Base-by-base conservation (phyloP, 208 protist species). In the Trypanosomatidae sp. region DNA sequence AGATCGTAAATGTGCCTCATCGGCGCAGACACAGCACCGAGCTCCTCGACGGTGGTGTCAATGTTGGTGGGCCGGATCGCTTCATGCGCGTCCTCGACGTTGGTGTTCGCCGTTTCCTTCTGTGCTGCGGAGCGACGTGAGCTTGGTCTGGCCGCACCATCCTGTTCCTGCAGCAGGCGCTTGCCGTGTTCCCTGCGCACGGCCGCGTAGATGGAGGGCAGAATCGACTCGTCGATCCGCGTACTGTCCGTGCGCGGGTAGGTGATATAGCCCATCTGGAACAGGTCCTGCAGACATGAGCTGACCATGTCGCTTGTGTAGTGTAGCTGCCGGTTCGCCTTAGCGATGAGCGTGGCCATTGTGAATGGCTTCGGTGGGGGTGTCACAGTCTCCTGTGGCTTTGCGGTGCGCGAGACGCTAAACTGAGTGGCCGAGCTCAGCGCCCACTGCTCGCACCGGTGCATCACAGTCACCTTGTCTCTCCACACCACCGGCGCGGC, bases 121-220 rank as follows among this genome's bases (percentile, higher is more conserved):
- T 66, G 50, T 9, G 46, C 55, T 15, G n/a, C 43, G 13, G 56
- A 74, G 69, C 85, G 98, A 92, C 74, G 41, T 47, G 52, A 33
- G 9, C 58, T 6, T 53, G 41, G 28, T 39, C 44, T 59, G 50
- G 62, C 17, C 36, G 66, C 60, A 47, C 69, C 76, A 93, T 95
- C 65, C 98, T 94, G 81, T 97, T 96, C 85, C 79, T 92, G 65
- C 91, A 99, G 74, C 19, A 81, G 28, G 75, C 96, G 97, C 74
- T 98, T 98, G 76, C 99, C 99, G 83, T 95, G 97, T 62, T 98
- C 96, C 79, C 98, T 99, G 77, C 99, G 98, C 62, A 99, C 98
- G 69, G 97, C 97, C 30, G 91, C 91, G 66, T 99, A 99, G 64
- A 99, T 99, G 82, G 99, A 97, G 66, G 98, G 97, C 77, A 99